A percentile compares a stretch with the other conserved stretches of the same genome.
Conservation (phyloP, 2,329 filamentous ascomycete species). For the Hortaea sp. region DNA sequence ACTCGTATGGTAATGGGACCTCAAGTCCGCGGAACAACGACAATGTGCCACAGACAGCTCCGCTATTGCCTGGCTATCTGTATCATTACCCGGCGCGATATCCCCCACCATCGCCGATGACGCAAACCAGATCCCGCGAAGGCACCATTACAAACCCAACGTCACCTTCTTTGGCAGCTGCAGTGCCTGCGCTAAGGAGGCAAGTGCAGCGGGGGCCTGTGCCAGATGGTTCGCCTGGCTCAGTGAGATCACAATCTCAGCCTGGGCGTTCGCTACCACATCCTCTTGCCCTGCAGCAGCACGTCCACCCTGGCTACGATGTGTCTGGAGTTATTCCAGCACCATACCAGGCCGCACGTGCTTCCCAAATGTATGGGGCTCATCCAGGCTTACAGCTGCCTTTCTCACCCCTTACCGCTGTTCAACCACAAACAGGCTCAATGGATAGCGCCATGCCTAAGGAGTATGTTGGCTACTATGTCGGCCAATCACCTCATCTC, state of each 20-base stretch:
- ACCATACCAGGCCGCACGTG: conserved; percentile 23
- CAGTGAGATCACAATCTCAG: conserved; percentile 40
- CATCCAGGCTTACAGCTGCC: conserved; percentile 16
- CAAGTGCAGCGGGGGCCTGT: conserved; percentile 34
- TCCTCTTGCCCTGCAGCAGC: conserved; percentile 27
- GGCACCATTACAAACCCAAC: conserved; percentile 39
- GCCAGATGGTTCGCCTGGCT: conserved; percentile 30
- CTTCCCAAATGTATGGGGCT: conserved; percentile 16
- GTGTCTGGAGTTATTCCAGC: conserved; percentile 22
- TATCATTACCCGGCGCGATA: conserved; percentile 38
- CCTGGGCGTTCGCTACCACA: conserved; percentile 35
- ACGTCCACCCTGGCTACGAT: conserved; percentile 31
- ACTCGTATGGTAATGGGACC: conserved; percentile 20
- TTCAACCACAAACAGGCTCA: conserved; percentile 11
- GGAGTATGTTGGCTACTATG: conserved; percentile 42
- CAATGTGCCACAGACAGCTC: conserved; percentile 24
- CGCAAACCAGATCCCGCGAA: conserved; percentile 30
- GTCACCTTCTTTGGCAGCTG: conserved; percentile 36
- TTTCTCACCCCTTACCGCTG: conserved; percentile 11
- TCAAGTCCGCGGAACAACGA: conserved; percentile 21
- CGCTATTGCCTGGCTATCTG: conserved; percentile 32
- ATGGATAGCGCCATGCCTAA: conserved; percentile 33
- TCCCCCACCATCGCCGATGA: conserved; percentile 28
- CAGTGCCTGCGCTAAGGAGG: conserved; percentile 33
- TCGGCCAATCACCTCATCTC: conserved; percentile 34